Percentiles rank a stretch among this genome's conserved stretches.
Evolutionary conservation across 768 basidiomycete species (phyloP).

Genomic region (Pisolithus sp.): DNA sequence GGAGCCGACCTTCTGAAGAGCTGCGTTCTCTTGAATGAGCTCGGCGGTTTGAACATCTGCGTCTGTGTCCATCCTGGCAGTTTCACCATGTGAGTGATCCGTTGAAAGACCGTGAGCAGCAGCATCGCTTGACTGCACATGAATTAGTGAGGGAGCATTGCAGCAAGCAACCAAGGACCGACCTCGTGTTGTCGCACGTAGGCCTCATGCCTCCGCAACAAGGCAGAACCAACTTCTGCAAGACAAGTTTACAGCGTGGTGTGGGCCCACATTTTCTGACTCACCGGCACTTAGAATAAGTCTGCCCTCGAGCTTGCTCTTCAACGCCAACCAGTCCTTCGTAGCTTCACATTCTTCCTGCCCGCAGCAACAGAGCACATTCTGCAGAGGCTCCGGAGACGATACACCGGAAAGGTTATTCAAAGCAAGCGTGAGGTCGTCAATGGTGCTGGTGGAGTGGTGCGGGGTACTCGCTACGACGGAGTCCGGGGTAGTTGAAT

Average conservation of each 20-base stretch:
- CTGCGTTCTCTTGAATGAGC: conserved; percentile 50
- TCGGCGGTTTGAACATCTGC: conserved; percentile 30
- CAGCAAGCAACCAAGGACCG: conserved; percentile 16
- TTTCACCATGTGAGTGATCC: conserved; percentile 6
- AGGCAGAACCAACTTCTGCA: conserved; percentile 83
- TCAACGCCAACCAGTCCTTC: conserved; percentile 55
- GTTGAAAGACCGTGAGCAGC: conserved; percentile 10
- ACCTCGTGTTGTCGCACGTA: conserved; percentile 73
- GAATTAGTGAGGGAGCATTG: conserved; percentile 7
- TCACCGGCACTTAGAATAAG: conserved; percentile 82
- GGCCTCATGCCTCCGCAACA: conserved; percentile 81
- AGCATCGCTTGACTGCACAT: conserved; percentile 13
- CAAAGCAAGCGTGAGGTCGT: conserved; percentile 72
- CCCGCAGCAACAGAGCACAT: conserved; percentile 59
- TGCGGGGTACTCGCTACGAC: conserved; percentile 45
- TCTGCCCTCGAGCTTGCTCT: conserved; percentile 66
- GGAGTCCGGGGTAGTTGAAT: conserved; percentile 45
- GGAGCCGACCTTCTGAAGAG: conserved; percentile 39
- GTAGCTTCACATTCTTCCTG: conserved; percentile 59
- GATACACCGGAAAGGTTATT: conserved; percentile 65
- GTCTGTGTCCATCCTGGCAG: conserved; percentile 14
- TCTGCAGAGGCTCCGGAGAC: conserved; percentile 59
- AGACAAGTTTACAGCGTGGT: conserved; percentile 2
- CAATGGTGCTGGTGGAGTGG: conserved; percentile 57
- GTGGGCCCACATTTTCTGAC: conserved; percentile 22